Percentiles rank a stretch among this genome's conserved stretches.
phyloP scores from a whole-genome alignment of 108 stramenopile species.

The Cylindrotheca closterium region DNA sequence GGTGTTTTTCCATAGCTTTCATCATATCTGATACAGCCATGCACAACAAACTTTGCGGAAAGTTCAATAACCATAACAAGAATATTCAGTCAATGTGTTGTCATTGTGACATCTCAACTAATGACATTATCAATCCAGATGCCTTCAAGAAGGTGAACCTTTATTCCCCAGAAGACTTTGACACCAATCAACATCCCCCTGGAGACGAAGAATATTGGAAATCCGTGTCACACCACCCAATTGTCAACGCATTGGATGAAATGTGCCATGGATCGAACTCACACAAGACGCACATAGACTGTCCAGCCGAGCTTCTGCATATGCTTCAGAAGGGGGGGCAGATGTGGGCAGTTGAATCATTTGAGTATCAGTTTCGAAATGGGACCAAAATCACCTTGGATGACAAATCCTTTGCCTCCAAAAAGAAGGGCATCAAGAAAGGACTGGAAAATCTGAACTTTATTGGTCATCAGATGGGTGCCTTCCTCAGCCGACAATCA shows the following conservation, averaged over 20 bases:
- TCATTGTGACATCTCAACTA: neutral
- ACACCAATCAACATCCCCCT: neutral
- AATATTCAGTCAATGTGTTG: neutral
- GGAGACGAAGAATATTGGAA: neutral
- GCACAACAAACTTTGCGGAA: neutral
- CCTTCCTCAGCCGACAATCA: neutral
- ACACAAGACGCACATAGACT: neutral
- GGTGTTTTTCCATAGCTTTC: neutral
- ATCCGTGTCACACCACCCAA: neutral
- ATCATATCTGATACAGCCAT: conserved; percentile 4
- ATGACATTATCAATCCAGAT: neutral
- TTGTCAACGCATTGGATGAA: neutral
- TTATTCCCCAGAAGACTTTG: neutral
- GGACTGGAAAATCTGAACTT: neutral
- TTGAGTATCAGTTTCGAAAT: neutral
- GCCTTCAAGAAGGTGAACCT: neutral
- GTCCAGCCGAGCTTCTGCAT: neutral
- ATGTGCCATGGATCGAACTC: neutral
- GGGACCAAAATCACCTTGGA: neutral
- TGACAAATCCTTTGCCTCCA: neutral
- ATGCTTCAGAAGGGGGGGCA: neutral
- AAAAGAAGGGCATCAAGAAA: neutral
- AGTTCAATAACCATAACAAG: conserved; percentile 1
- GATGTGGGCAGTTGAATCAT: neutral
- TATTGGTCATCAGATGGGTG: neutral